Base-by-base conservation (phyloP, 2,329 filamentous ascomycete genomes). In the Fusarium verrucosum region DNA sequence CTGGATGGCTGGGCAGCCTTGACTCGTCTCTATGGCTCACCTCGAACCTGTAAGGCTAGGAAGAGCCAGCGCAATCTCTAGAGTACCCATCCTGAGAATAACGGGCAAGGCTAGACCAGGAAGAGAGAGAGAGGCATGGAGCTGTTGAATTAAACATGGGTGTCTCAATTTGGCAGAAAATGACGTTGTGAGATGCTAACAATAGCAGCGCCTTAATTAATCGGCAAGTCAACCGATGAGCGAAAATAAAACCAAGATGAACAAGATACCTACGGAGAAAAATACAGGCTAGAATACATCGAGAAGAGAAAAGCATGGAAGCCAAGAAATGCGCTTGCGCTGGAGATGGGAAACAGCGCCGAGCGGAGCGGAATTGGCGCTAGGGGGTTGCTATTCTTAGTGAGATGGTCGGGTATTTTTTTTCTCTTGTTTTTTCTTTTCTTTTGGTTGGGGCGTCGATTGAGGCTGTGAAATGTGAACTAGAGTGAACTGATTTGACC, bases 341-440 rank as follows among this genome's bases (percentile, higher is more conserved):
- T 70, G 67, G 55, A 58, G 53, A 66, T 63, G 41, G 64, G 53
- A 59, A 57, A 42, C 53, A 66, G 25, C 53, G 38, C 57, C 60
- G 68, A 61, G 37, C 53, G 44, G 66, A 61, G 41, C 50, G 47
- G 66, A 56, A 66, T 44, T 43, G 58, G 58, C 61, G 66, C 66
- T 59, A 66, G 38, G 33, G 44, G 36, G 49, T 46, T 71, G 55
- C 69, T 71, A 71, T 71, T 71, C 58, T 71, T 71, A 59, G 69
- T 17, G 57, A 52, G 50, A 19, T 26, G 41, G 45, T 54, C 33
- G 14, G 28, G 10, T 38, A 46, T 61, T 37, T 52, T 30, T 14
- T 30, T 30, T 14, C n/a, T n/a, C n/a, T n/a, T n/a, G n/a, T 14
- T 14, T 14, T 30, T 14, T 30, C 44, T 53, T 45, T 46, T 60